These are phyloP conservation scores for Globisporangium sylvaticum DNA, from an alignment of 352 stramenopile species.

Conservation along the genomic window DNA sequence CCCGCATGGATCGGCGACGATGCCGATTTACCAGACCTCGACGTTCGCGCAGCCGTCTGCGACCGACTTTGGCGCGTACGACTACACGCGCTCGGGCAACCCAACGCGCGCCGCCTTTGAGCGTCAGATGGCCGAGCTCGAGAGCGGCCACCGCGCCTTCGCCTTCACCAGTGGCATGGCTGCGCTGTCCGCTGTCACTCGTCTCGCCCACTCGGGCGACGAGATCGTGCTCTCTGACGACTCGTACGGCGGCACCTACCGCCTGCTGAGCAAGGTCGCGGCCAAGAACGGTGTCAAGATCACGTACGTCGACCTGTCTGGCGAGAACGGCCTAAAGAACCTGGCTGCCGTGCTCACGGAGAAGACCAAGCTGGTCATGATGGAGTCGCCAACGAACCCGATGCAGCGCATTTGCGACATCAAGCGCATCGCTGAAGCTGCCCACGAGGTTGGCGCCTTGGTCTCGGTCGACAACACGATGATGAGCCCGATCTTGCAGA, in stretches of 20 bases:
- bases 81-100: slow-evolving; percentile 94
- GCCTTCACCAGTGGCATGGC: slow-evolving; percentile 95
- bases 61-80: slow-evolving; percentile 88
- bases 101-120: slow-evolving; percentile 92
- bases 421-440: slow-evolving; percentile 61
- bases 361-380: slow-evolving; percentile 94
- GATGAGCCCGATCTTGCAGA: slow-evolving; percentile 94
- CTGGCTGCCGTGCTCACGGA: slow-evolving; percentile 43
- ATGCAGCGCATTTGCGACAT: slow-evolving; percentile 96
- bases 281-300: slow-evolving; percentile 73
- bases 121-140: slow-evolving; percentile 86
- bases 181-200: slow-evolving; percentile 89
- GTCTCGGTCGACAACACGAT: slow-evolving; percentile 96
- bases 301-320: slow-evolving; percentile 86
- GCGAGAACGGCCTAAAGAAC: slow-evolving; percentile 57
- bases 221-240: slow-evolving; percentile 93
- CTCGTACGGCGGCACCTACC: slow-evolving; percentile 96
- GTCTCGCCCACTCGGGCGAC: slow-evolving; percentile 88
- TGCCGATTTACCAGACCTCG: slow-evolving; percentile 92
- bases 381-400: slow-evolving; percentile 96
- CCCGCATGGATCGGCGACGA: slow-evolving; percentile 84
- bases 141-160: slow-evolving; percentile 73
- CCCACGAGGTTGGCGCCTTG: slow-evolving; percentile 75
- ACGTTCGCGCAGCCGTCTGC: slow-evolving; percentile 89
- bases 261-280: slow-evolving; percentile 87